These are phyloP conservation scores for Trichoderma sp. DNA, from an alignment of 2,329 filamentous ascomycete genomes.

Conservation along the genomic window DNA sequence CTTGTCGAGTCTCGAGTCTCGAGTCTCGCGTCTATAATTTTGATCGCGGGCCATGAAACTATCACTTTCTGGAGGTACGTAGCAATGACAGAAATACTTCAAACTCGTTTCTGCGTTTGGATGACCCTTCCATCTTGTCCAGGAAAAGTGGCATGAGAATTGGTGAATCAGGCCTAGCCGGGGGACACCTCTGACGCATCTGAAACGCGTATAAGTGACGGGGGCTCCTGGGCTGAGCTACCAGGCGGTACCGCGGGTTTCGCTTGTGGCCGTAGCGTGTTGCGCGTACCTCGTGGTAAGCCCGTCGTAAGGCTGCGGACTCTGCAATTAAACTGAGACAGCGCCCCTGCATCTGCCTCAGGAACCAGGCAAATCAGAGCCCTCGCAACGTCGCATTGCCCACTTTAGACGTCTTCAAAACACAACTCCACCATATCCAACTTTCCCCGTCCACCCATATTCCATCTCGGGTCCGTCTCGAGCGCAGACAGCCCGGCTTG, in stretches of 20 bases:
- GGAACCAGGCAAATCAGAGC: slow-evolving; percentile 13
- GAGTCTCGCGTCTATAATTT: neutral
- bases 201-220: slow-evolving; percentile 14
- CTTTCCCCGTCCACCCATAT: neutral
- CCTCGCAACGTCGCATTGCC: slow-evolving; percentile 6
- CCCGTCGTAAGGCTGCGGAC: slow-evolving; percentile 11
- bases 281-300: slow-evolving; percentile 10
- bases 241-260: neutral
- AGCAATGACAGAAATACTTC: neutral
- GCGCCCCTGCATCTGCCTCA: neutral
- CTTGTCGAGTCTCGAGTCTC: neutral
- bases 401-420: slow-evolving; percentile 16
- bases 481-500: neutral
- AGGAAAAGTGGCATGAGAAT: slow-evolving; percentile 11
- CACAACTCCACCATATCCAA: slow-evolving; percentile 7
- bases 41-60: neutral
- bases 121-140: slow-evolving; percentile 14
- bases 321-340: slow-evolving; percentile 12
- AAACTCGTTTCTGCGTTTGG: slow-evolving; percentile 13
- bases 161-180: slow-evolving; percentile 12
- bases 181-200: slow-evolving; percentile 16
- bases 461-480: slow-evolving; percentile 11
- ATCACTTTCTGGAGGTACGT: neutral
- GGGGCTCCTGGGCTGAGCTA: neutral
- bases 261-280: neutral